Evolutionary conservation across 164 flowering plant genomes (phyloP), one percentile per base, ranked within the genome.

Genomic region (Piper betle): DNA sequence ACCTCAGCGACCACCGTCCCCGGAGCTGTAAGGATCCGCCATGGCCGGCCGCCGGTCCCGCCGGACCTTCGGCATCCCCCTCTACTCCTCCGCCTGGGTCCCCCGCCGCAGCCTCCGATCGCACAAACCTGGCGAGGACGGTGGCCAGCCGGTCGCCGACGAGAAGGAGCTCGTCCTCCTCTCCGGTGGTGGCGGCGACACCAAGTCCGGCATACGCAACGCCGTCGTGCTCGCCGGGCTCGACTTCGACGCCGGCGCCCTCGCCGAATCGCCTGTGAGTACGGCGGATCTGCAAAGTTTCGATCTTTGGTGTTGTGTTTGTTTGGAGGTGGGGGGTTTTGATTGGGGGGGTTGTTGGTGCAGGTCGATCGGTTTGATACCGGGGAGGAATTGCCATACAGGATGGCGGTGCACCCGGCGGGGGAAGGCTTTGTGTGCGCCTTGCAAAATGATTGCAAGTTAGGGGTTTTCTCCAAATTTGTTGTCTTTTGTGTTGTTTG

Each of bases 181-280:
- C n/a, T 72, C 85, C 39, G 99, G 97, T 20, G 99, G 99, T 13
- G 97, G 99, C 2, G 99, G 99, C 2, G 93, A 85, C 68, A 93
- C 97, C 37, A 72, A 72, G 13, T 90, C 84, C 64, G 99, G 97
- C 16, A 78, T 88, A 62, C 87, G 83, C 7, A 93, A 93, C 62
- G 84, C 93, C 4, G 18, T 93, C 64, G 64, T 93, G 8, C 63
- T 91, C 61, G 53, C 84, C 2, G 71, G 68, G 18, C 83, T 82
- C 72, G 87, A 88, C 74, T 72, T 62, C 64, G 76, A 77, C 17
- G 70, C 89, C 42, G 73, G 69, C 65, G 71, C 84, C 37, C 95
- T 90, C 60, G 82, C 95, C 41, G 71, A 74, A 46, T 67, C 69
- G 53, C 97, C 95, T 16, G 99, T 93, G 68, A 72, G 71, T 64